Conservation (phyloP, 2,329 filamentous ascomycete genomes). For the Orbilia oligospora region DNA sequence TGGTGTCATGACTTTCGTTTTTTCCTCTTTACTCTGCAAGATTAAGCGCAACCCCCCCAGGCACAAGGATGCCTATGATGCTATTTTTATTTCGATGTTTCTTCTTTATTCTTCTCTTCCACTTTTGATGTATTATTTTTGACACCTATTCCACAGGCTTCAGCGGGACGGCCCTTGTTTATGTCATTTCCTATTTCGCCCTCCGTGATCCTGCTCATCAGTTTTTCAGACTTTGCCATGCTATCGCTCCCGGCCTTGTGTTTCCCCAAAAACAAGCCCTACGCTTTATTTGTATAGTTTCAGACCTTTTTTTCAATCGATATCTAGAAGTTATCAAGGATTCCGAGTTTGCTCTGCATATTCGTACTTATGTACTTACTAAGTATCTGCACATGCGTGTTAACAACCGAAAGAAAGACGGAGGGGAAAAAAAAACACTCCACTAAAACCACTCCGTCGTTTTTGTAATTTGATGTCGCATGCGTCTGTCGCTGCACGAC, state of each 20-base stretch:
- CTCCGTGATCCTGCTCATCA: neutral
- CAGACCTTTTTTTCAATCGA: neutral
- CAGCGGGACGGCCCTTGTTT: neutral
- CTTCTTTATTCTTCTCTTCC: neutral
- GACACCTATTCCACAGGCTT: neutral
- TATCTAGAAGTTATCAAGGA: neutral
- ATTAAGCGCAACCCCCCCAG: neutral
- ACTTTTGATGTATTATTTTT: neutral
- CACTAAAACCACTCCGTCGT: neutral
- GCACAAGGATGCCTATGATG: neutral
- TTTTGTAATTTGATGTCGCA: neutral
- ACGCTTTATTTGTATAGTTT: neutral
- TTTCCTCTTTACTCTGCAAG: neutral
- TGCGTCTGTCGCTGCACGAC: neutral
- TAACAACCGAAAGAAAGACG: neutral
- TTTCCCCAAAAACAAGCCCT: neutral
- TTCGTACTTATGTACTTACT: neutral
- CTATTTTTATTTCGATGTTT: neutral
- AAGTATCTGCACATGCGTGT: neutral
- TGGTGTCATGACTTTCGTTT: constrained; percentile 43
- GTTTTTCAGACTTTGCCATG: too few species aligned
- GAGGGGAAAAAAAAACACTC: neutral
- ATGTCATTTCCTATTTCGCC: neutral
- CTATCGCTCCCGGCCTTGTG: neutral
- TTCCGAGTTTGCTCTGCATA: neutral